Base-by-base conservation (phyloP, 306 rosid species). In the Lotus japonicus region DNA sequence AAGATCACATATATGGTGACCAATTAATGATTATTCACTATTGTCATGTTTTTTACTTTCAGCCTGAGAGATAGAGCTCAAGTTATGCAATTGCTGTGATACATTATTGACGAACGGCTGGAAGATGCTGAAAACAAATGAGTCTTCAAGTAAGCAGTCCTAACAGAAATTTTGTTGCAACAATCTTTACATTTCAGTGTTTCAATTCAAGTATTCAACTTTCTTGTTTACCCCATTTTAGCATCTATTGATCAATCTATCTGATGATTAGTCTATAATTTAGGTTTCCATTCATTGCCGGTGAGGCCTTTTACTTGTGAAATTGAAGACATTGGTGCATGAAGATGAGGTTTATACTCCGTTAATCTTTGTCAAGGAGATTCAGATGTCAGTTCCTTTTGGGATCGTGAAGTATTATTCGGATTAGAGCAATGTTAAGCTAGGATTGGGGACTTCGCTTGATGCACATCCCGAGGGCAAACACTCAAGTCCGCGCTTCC, bases 221-320 rank as follows among this genome's bases (percentile, higher is more conserved):
- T 51, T 48, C 13, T 36, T 35, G 28, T 2, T 26, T 57, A 58
- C 60, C 46, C 18, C 28, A 41, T 38, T 17, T 65, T 66, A 49
- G 55, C 75, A 72, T 70, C 63, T n/a, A n/a, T n/a, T n/a, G n/a
- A n/a, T n/a, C n/a, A n/a, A n/a, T n/a, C n/a, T n/a, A n/a, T n/a
- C n/a, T 76, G 64, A 74, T 68, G 13, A 21, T 58, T 72, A 42
- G 38, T 76, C 66, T 70, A 17, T 83, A 75, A 52, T 75, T 50
- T 68, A 94, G 99, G 95, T 88, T 88, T 79, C 97, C 97, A 8
- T 94, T 90, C 85, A 94, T 94, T 73, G 81, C 97, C 54, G 86
- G 95, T 82, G 97, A 94, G 88, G 83, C 90, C 70, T 94, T n/a
- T 94, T 64, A 94, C 96, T 9, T 94, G 99, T 78, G 97, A 94